These are phyloP conservation scores for Neurospora sp. DNA, from an alignment of 495 filamentous ascomycete genomes.

Conservation along the genomic window DNA sequence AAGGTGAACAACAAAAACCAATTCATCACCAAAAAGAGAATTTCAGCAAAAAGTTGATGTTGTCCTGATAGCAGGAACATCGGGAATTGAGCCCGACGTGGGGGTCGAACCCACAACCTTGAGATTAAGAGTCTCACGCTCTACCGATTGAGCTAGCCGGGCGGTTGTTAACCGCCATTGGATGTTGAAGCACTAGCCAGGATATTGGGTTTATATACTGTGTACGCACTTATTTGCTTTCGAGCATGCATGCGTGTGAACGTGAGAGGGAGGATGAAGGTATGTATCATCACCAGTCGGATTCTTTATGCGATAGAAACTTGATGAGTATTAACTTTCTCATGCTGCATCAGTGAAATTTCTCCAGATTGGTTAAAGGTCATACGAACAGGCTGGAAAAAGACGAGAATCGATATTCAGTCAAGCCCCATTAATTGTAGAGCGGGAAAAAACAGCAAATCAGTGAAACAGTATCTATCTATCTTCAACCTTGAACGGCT, in stretches of 20 bases:
- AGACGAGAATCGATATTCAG: too few species aligned
- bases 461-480: too few species aligned
- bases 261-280: not conserved
- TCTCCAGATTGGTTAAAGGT: too few species aligned
- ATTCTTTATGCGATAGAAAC: too few species aligned
- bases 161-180: not conserved
- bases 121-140: conserved; percentile 56
- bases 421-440: too few species aligned
- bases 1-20: not conserved
- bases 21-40: not conserved
- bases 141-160: conserved; percentile 62
- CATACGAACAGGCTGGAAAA: too few species aligned
- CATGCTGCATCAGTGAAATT: too few species aligned
- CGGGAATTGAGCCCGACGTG: not conserved
- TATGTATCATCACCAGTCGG: not conserved
- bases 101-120: not conserved
- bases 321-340: too few species aligned
- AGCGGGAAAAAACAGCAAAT: too few species aligned
- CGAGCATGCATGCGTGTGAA: not conserved
- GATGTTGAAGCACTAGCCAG: not conserved
- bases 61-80: not conserved
- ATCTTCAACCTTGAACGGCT: too few species aligned
- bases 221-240: not conserved
- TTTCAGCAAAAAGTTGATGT: not conserved
- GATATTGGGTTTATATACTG: not conserved